Evolutionary conservation across 139 green algal species (phyloP).

Genomic region (Edaphochlamys debaryana): DNA sequence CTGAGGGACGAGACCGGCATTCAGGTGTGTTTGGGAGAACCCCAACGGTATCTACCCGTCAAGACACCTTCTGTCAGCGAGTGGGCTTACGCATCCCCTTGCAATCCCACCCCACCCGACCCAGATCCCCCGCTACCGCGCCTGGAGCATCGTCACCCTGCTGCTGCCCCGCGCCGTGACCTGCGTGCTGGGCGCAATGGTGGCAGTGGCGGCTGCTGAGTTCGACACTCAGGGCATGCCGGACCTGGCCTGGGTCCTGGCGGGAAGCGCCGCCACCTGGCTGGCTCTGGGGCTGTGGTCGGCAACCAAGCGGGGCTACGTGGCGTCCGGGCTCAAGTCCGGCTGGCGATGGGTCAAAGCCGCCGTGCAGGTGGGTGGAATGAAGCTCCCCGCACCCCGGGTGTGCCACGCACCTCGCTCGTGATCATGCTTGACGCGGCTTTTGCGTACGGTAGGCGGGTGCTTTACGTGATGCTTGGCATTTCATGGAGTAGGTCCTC

Average conservation of each 20-base stretch:
- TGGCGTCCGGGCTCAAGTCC: neutral
- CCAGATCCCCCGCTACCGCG: neutral
- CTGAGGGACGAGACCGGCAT: neutral
- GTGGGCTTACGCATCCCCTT: too few relatives aligned
- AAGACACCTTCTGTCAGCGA: too few relatives aligned
- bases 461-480: too few relatives aligned
- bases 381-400: too few relatives aligned
- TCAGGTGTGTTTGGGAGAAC: too few relatives aligned
- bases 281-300: neutral
- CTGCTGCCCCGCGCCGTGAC: neutral
- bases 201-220: neutral
- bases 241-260: neutral
- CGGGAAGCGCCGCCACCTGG: neutral
- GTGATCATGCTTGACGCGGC: too few relatives aligned
- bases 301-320: neutral
- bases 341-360: conserved; percentile 7
- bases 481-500: too few relatives aligned
- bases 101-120: too few relatives aligned
- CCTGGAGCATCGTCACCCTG: neutral
- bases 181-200: neutral
- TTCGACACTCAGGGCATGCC: neutral
- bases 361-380: neutral
- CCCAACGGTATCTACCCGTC: too few relatives aligned
- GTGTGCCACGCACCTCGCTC: too few relatives aligned
- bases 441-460: too few relatives aligned